Base-by-base conservation (phyloP, 164 flowering plant genomes). In the Saururus chinensis region DNA sequence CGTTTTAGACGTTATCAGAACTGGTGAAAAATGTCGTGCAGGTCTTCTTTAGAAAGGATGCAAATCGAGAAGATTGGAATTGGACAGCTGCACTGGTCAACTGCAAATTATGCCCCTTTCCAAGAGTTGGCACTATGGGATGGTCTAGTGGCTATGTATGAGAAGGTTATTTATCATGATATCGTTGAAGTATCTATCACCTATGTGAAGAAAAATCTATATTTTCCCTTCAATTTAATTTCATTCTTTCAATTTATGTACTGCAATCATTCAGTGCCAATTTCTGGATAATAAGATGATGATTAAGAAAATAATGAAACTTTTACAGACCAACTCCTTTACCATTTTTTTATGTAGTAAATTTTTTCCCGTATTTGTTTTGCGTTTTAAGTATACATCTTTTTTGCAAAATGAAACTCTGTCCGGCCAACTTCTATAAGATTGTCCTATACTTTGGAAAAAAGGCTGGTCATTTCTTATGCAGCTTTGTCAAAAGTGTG, bases 121-220 rank as follows among this genome's bases (percentile, higher is more conserved):
- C 96, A 89, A 70, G 98, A 89, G 73, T 71, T 59, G 59, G 96
- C 96, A 66, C 93, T 89, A 42, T 92, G 98, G 98, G 90, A 84
- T 79, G 98, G 98, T 66, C 82, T 92, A 74, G 98, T 88, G 66
- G 95, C 96, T 82, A 92, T 89, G 98, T 86, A 92, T 75, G 96
- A 92, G 69, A 82, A 92, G 98, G 96, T 86, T 80, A 80, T 71
- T 59, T 55, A 55, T 35, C 35, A 13, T 23, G 23, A 23, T 30
- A 12, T 23, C 35, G 23, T 24, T 55, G 13, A 6, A 53, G 51
- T 68, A 52, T 65, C 61, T 12, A 61, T 61, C 24, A 21, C 12
- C 23, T n/a, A 20, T 0, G 21, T 21, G 12, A 21, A 24, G 10
- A 54, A 20, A 20, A 20, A 7, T 24, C 10, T 11, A 54, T 9